phyloP scores from a whole-genome alignment of 2,329 filamentous ascomycete genomes.

The Sarocladiaceae sp. region DNA sequence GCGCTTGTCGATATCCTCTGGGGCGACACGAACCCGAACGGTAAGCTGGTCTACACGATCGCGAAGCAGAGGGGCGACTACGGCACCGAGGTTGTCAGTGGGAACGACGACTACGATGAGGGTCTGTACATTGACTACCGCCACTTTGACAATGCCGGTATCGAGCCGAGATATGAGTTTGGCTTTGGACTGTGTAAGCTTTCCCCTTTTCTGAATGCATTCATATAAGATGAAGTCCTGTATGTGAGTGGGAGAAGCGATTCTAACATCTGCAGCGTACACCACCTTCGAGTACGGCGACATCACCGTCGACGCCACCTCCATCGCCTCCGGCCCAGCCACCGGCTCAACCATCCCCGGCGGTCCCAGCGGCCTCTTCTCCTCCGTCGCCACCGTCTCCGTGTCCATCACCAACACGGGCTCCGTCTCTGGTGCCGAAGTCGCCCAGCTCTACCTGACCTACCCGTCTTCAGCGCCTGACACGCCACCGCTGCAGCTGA shows the following conservation, averaged over 20 bases:
- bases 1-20: conserved; percentile 69
- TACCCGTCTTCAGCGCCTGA: conserved; percentile 30
- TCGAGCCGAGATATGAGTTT: conserved; percentile 63
- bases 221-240: not conserved
- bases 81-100: conserved; percentile 25
- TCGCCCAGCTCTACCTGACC: conserved; percentile 50
- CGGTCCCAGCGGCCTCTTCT: conserved; percentile 39
- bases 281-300: conserved; percentile 58
- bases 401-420: conserved; percentile 47
- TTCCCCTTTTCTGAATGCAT: not conserved
- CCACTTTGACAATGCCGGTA: conserved; percentile 62
- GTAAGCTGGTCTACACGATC: conserved; percentile 60
- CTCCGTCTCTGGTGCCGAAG: conserved; percentile 37
- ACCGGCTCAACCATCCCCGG: conserved; percentile 33
- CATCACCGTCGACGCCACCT: conserved; percentile 29
- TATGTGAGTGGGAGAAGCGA: not conserved
- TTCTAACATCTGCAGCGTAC: conserved; percentile 42
- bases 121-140: conserved; percentile 73
- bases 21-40: conserved; percentile 62
- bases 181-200: conserved; percentile 60
- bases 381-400: conserved; percentile 35
- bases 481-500: conserved; percentile 42
- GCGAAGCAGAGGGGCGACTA: conserved; percentile 41
- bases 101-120: conserved; percentile 57
- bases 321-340: conserved; percentile 31